A percentile compares a stretch with the other conserved stretches of the same genome.
Evolutionary conservation across 306 rosid genomes (phyloP).

Genomic region (Aeschynomene evenia): DNA sequence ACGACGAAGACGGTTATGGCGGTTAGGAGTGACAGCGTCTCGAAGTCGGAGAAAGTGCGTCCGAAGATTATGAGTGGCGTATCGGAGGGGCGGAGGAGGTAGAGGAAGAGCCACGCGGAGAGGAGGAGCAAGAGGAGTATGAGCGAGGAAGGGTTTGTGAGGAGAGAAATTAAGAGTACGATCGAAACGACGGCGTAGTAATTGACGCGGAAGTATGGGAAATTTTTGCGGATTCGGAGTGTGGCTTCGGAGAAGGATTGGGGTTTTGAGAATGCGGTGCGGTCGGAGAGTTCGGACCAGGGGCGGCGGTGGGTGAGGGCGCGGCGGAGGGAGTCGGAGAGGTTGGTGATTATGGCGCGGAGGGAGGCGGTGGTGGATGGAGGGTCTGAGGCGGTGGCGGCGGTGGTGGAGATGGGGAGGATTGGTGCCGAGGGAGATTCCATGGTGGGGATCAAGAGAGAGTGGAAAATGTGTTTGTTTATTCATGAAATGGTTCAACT

Average conservation of each 20-base stretch:
- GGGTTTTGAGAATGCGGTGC: constrained; percentile 71
- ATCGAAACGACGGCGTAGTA: constrained; percentile 53
- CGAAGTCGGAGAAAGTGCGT: constrained; percentile 66
- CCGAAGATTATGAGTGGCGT: constrained; percentile 81
- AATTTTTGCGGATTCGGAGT: constrained; percentile 79
- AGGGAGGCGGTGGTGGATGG: constrained; percentile 49
- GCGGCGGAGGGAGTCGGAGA: constrained; percentile 59
- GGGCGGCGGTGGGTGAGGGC: constrained; percentile 87
- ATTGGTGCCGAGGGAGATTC: constrained; percentile 47
- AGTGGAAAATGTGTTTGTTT: neutral
- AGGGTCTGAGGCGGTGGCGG: neutral
- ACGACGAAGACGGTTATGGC: constrained; percentile 56
- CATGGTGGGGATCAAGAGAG: constrained; percentile 36
- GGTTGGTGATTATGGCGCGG: constrained; percentile 54
- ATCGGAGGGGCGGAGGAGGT: constrained; percentile 90
- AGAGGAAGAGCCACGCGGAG: constrained; percentile 80
- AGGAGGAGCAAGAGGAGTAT: constrained; percentile 61
- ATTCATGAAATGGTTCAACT: too few relatives aligned
- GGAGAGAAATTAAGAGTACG: constrained; percentile 61
- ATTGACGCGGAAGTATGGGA: constrained; percentile 80
- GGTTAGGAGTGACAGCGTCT: constrained; percentile 54
- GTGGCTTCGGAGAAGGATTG: constrained; percentile 77
- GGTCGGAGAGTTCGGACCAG: constrained; percentile 73
- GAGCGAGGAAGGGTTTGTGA: constrained; percentile 71
- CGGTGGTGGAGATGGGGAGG: constrained; percentile 53